Evolutionary conservation across 106 monocot genomes (phyloP).

Genomic region (Gastrodia elata): DNA sequence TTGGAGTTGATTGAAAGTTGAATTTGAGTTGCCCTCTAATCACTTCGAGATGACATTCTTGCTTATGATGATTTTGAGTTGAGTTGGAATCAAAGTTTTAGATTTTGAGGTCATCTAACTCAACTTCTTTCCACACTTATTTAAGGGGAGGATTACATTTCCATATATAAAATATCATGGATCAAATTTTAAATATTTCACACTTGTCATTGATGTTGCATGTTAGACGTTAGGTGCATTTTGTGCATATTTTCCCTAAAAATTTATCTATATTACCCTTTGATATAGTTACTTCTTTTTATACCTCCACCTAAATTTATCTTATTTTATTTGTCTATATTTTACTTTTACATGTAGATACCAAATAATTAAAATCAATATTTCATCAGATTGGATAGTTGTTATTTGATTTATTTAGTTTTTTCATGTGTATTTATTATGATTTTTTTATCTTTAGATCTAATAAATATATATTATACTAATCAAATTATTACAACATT

Average conservation of each 20-base stretch:
- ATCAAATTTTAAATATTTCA: background rate
- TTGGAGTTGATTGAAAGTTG: no score
- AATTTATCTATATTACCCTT: background rate
- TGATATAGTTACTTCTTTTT: background rate
- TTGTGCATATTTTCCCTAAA: background rate
- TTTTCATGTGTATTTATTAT: no score
- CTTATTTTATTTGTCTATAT: background rate
- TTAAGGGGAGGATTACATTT: background rate
- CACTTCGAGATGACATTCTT: no score
- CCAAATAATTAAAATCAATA: background rate
- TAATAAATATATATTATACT: no score
- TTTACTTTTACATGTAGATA: background rate
- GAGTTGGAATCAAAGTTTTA: no score
- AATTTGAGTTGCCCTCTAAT: no score
- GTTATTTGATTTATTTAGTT: no score
- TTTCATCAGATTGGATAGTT: background rate
- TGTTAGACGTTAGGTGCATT: background rate
- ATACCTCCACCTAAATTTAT: background rate
- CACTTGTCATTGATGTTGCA: background rate
- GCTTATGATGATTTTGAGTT: no score
- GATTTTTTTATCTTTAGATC: no score
- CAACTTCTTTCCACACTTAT: background rate
- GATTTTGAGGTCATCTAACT: no score
- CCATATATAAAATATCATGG: background rate
- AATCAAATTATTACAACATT: no score